Evolutionary conservation across 1,139 yeast genomes (phyloP).

Genomic region (Kodamaea sp.): DNA sequence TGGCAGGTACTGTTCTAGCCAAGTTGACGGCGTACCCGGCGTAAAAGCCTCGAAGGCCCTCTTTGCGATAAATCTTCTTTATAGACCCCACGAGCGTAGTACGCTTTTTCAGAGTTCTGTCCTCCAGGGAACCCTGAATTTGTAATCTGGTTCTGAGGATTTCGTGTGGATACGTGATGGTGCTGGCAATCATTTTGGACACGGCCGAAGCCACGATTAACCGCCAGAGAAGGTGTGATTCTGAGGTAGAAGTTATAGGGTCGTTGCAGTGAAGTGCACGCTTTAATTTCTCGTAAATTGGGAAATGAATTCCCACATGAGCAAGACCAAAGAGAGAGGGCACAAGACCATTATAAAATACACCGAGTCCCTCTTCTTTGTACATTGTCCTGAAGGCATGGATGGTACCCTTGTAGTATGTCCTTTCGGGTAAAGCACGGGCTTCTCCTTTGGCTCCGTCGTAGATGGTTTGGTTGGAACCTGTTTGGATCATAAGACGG

Average conservation of each 20-base stretch:
- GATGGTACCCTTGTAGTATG: constrained; percentile 70
- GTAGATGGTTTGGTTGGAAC: constrained; percentile 19
- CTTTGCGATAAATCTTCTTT: constrained; percentile 57
- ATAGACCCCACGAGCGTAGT: constrained; percentile 27
- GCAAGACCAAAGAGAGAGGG: constrained; percentile 89
- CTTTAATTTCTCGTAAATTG: constrained; percentile 87
- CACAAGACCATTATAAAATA: constrained; percentile 87
- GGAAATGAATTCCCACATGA: constrained; percentile 97
- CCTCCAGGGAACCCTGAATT: constrained; percentile 34
- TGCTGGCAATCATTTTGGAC: constrained; percentile 87
- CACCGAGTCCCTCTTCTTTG: constrained; percentile 71
- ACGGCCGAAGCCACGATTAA: constrained; percentile 69
- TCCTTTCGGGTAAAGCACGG: constrained; percentile 13
- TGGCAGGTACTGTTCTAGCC: constrained; percentile 90
- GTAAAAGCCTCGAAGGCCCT: constrained; percentile 83
- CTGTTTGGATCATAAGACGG: constrained; percentile 84
- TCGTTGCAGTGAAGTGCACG: constrained; percentile 37
- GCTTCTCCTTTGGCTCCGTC: constrained; percentile 17
- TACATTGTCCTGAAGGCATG: constrained; percentile 86
- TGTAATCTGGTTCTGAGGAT: constrained; percentile 91
- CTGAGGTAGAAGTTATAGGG: constrained; percentile 15
- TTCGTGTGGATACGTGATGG: constrained; percentile 94
- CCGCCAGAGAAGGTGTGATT: constrained; percentile 42
- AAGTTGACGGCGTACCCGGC: constrained; percentile 87
- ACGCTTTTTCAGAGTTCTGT: constrained; percentile 12